phyloP scores from a whole-genome alignment of 441 rosid species.

The Gossypium schwendimanii region DNA sequence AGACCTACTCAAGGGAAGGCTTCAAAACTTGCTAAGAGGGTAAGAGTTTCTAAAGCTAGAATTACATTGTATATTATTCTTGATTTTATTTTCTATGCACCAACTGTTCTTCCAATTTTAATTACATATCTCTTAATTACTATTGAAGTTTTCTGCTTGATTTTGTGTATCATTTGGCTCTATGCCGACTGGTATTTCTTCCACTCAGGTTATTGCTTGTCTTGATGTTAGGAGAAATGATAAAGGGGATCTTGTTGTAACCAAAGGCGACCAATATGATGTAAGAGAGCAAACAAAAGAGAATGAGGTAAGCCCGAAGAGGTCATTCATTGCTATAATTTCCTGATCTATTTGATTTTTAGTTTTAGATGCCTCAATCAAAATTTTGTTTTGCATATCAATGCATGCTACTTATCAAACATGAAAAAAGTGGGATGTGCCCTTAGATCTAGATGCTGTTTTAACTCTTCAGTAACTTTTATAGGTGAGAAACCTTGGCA shows the following conservation, averaged over 20 bases:
- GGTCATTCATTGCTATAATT: constrained; percentile 1
- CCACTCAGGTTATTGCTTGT: constrained; percentile 77
- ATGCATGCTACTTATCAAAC: not conserved
- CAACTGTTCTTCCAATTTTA: not conserved
- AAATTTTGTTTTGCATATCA: not conserved
- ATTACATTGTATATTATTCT: not conserved
- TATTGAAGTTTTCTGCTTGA: not conserved
- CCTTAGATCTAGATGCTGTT: not conserved
- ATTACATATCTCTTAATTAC: not conserved
- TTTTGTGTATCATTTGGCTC: not conserved
- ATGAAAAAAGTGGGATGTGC: not conserved
- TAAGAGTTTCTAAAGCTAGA: constrained; percentile 26
- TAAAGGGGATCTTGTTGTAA: constrained; percentile 87
- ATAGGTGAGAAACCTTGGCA: constrained; percentile 94
- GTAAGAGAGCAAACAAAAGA: constrained; percentile 74
- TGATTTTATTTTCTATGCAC: constrained; percentile 6
- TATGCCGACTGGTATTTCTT: constrained; percentile 5
- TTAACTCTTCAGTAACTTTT: constrained; percentile 14
- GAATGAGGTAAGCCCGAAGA: constrained; percentile 55
- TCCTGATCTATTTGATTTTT: not conserved
- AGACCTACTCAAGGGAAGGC: constrained; percentile 71
- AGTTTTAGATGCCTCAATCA: not conserved
- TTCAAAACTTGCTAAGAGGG: constrained; percentile 87
- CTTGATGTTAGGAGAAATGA: constrained; percentile 94
- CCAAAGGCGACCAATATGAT: constrained; percentile 94